A percentile compares a stretch with the other conserved stretches of the same genome.
Evolutionary conservation across 1,284 basidiomycete genomes (phyloP).

Genomic region (Mycosarcoma mackinlayi): DNA sequence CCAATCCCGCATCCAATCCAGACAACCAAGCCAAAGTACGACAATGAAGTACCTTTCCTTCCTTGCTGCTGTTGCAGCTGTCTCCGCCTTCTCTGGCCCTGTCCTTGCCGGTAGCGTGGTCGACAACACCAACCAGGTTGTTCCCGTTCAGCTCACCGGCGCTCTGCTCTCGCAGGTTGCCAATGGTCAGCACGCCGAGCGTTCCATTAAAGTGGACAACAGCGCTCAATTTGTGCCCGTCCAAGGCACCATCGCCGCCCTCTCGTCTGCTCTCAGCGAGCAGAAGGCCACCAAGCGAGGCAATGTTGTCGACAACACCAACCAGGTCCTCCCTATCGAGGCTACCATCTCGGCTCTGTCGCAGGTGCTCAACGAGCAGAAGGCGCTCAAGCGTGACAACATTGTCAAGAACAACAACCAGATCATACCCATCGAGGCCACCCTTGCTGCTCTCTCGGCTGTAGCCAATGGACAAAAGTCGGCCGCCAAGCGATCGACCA

Average conservation of each 20-base stretch:
- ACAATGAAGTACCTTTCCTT: slow-evolving; percentile 54
- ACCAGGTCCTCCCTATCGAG: slow-evolving; percentile 36
- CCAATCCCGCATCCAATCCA: slow-evolving; percentile 10
- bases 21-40: slow-evolving; percentile 6
- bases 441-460: slow-evolving; percentile 33
- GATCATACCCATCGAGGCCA: slow-evolving; percentile 37
- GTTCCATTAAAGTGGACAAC: slow-evolving; percentile 37
- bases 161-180: slow-evolving; percentile 39
- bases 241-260: slow-evolving; percentile 36
- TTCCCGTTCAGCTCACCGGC: slow-evolving; percentile 40
- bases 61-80: slow-evolving; percentile 49
- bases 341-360: slow-evolving; percentile 41
- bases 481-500: slow-evolving; percentile 12
- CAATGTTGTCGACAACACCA: slow-evolving; percentile 18
- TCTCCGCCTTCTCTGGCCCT: slow-evolving; percentile 47
- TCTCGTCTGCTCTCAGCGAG: slow-evolving; percentile 28
- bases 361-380: slow-evolving; percentile 33
- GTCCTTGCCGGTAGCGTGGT: slow-evolving; percentile 32
- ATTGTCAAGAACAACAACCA: slow-evolving; percentile 33
- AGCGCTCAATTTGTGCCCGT: slow-evolving; percentile 31
- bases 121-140: slow-evolving; percentile 46
- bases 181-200: slow-evolving; percentile 43
- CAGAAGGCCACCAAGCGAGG: slow-evolving; percentile 19
- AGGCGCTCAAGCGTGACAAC: slow-evolving; percentile 9
- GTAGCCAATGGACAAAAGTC: slow-evolving; percentile 36